A percentile compares a stretch with the other conserved stretches of the same genome.
Evolutionary conservation across 2,329 filamentous ascomycete species (phyloP).

Genomic region (Colletotrichum limetticola): DNA sequence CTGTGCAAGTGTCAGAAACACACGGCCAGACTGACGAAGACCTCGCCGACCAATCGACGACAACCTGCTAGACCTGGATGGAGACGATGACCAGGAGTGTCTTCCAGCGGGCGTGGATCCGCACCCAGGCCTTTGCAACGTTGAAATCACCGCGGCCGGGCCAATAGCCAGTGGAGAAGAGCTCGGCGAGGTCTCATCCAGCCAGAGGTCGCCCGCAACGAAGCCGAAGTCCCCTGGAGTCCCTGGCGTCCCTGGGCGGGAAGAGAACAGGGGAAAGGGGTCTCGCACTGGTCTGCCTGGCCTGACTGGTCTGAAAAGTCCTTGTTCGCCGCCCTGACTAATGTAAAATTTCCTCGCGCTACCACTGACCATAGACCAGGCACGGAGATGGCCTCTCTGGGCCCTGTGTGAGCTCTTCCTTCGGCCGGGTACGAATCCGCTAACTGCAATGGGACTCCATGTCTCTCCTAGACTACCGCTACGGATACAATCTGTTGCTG

Average conservation of each 20-base stretch:
- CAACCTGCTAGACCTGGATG: background rate
- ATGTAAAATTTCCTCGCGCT: slow-evolving; percentile 29
- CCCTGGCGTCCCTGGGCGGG: background rate
- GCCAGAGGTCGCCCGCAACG: background rate
- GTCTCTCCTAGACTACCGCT: background rate
- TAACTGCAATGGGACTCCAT: background rate
- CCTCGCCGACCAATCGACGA: background rate
- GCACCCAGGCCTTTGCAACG: slow-evolving; percentile 23
- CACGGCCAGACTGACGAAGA: background rate
- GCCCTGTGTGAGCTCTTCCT: slow-evolving; percentile 15
- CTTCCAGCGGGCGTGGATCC: slow-evolving; percentile 21
- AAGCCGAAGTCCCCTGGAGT: background rate
- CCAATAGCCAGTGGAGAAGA: slow-evolving; percentile 19
- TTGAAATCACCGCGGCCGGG: slow-evolving; percentile 30
- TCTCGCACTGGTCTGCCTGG: background rate
- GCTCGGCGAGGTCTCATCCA: slow-evolving; percentile 3
- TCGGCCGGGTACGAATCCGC: slow-evolving; percentile 16
- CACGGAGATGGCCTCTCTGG: slow-evolving; percentile 17
- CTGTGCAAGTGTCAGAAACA: background rate
- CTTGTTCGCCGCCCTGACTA: slow-evolving; percentile 35
- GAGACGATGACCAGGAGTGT: slow-evolving; percentile 8
- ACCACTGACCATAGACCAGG: slow-evolving; percentile 25
- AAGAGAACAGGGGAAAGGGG: slow-evolving; percentile 8
- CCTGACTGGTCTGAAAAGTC: slow-evolving; percentile 9
- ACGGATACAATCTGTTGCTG: background rate